Base-by-base conservation (phyloP, 2,329 filamentous ascomycete species). In the Microascus cirrosus region DNA sequence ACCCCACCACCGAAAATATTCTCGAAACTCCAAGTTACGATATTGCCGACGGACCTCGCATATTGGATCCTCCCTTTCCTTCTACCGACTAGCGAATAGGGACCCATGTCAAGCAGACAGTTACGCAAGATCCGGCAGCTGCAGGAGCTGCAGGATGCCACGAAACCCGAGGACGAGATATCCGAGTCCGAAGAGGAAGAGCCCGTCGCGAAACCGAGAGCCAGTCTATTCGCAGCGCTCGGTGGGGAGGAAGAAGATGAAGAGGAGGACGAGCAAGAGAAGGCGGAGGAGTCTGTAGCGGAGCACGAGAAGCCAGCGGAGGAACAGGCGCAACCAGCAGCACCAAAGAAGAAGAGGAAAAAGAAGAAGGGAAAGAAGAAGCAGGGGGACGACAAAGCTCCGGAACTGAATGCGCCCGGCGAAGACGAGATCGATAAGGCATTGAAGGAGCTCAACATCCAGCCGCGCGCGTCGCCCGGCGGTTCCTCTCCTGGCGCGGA, bases 361-460 rank as follows among this genome's bases (percentile, higher is more conserved):
- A 70, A 63, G 61, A 76, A 74, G 63, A 71, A 69, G 61, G 67
- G 68, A 59, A 75, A 32, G 28, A 32, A 73, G 60, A 71, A 69
- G 48, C 69, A 70, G 57, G 71, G 68, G 61, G 71, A 71, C 59
- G 74, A 72, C 61, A 71, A 71, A 63, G 61, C 69, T 68, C 62
- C 56, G 11, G 18, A 20, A 22, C 5, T 22, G 18, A 34, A 5
- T 7, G 69, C 69, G 63, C 68, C 66, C 62, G 68, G 69, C 62
- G 68, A 75, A 24, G 80, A 83, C 59, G 81, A 84, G 61, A 83
- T 84, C 56, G 81, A 83, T 62, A 72, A 72, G 59, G 80, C 77
- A 2, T 71, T 84, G 45, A 70, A 73, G 58, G 76, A 79, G 61
- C 71, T 83, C 55, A 74, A 74, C 45, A 68, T 79, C 22, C 60